Evolutionary conservation across 305 asterid genomes (phyloP), one percentile per base, ranked within the genome.

Genomic region (Rubia balearica): DNA sequence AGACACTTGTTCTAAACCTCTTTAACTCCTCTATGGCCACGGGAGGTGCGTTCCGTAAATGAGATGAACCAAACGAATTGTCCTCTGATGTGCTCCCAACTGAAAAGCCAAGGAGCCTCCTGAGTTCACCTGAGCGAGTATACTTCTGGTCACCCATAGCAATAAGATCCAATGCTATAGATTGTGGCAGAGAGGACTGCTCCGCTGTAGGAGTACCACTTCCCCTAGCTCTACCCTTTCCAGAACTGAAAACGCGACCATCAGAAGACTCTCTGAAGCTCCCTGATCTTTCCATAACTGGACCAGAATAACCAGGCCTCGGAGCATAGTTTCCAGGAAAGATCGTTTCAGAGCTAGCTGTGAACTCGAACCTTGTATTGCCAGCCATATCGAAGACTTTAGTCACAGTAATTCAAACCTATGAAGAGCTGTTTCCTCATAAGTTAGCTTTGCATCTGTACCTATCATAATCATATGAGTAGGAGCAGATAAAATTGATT

Each of bases 241-340:
- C 91, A 49, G 89, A 82, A 74, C 87, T 83, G 75, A 81, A 80
- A 57, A 79, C 76, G 74, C 95, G 84, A 61, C 80, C 83, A 64
- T 89, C 96, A 65, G 86, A 81, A 77, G 86, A 80, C 79, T 95
- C 98, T 73, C 95, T 84, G 83, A 88, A 90, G 87, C 97, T 95
- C 73, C 91, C 83, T 53, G 96, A 81, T 79, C 91, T 83, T 45
- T 85, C 96, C 76, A 90, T 74, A 67, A 79, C 72, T 67, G 90
- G 83, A 68, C 86, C 89, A 71, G 89, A 45, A 83, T 82, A 88
- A 73, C 84, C 85, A 72, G 80, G 85, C 61, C 96, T 88, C 78
- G 81, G 97, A 69, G 84, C 83, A 82, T 87, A 88, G 81, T 81
- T 88, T 68, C 94, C 96, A 49, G 85, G 61, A 83, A 85, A 85